Conservation (phyloP, 805 yeast genomes). For the Nakazawaea peltata region DNA sequence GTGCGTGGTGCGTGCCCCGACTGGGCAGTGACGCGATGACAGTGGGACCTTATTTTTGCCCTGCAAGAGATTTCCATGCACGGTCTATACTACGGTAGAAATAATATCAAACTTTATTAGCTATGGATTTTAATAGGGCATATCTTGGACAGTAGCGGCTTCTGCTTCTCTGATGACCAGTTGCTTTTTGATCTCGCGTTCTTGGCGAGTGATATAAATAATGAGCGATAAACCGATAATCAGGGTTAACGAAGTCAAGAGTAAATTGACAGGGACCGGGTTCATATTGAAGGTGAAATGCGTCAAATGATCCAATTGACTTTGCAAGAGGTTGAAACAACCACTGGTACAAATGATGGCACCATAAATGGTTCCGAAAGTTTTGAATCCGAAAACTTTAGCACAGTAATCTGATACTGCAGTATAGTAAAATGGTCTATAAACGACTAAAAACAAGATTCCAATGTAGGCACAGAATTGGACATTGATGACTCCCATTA, state of each 20-base stretch:
- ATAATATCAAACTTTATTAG: too few relatives aligned
- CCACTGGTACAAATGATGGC: constrained; percentile 79
- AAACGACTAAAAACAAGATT: constrained; percentile 63
- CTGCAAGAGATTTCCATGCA: too few relatives aligned
- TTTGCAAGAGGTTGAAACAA: constrained; percentile 66
- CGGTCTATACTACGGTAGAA: too few relatives aligned
- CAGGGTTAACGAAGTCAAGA: constrained; percentile 46
- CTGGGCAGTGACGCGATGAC: too few relatives aligned
- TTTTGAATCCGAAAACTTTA: constrained; percentile 86
- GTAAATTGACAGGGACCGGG: constrained; percentile 69
- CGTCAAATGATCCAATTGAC: constrained; percentile 59
- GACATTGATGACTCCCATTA: constrained; percentile 54
- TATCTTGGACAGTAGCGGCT: constrained; percentile 38
- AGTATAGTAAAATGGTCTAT: constrained; percentile 89
- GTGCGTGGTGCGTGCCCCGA: too few relatives aligned
- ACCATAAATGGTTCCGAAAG: constrained; percentile 91
- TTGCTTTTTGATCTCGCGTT: constrained; percentile 36
- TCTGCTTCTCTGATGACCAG: constrained; percentile 58
- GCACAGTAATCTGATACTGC: constrained; percentile 89
- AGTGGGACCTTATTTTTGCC: too few relatives aligned
- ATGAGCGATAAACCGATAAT: constrained; percentile 41
- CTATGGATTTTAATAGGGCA: constrained; percentile 35
- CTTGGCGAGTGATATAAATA: constrained; percentile 32
- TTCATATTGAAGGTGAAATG: constrained; percentile 61
- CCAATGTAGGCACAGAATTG: constrained; percentile 54